Evolutionary conservation across 1,139 yeast genomes (phyloP).

Genomic region (Suhomyces bokatorum): DNA sequence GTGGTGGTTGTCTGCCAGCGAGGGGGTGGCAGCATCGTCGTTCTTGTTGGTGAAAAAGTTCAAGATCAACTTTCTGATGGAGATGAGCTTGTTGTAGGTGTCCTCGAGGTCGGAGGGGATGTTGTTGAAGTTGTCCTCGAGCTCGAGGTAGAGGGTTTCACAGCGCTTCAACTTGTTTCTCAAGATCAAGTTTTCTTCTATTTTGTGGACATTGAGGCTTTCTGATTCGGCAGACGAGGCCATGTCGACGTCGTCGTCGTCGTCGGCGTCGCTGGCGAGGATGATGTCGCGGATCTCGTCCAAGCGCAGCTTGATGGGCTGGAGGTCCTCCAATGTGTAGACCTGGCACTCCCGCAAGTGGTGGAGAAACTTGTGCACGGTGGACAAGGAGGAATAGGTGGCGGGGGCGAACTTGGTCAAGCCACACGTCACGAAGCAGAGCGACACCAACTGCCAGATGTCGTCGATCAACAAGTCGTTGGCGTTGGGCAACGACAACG

Average conservation of each 20-base stretch:
- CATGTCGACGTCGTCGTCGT: slow-evolving; percentile 25
- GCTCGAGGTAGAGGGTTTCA: slow-evolving; percentile 50
- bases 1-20: slow-evolving; percentile 2
- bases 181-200: slow-evolving; percentile 59
- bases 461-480: slow-evolving; percentile 83
- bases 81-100: slow-evolving; percentile 49
- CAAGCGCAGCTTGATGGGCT: slow-evolving; percentile 71
- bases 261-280: slow-evolving; percentile 22
- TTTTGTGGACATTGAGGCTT: slow-evolving; percentile 29
- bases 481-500: slow-evolving; percentile 37
- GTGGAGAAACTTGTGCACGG: slow-evolving; percentile 77
- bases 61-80: slow-evolving; percentile 36
- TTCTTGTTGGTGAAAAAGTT: slow-evolving; percentile 31
- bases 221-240: slow-evolving; percentile 16
- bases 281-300: slow-evolving; percentile 67
- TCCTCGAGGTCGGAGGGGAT: slow-evolving; percentile 56
- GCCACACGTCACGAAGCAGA: slow-evolving; percentile 90
- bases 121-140: slow-evolving; percentile 54
- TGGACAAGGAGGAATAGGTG: slow-evolving; percentile 82
- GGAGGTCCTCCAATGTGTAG: slow-evolving; percentile 79
- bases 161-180: slow-evolving; percentile 62
- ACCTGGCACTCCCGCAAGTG: slow-evolving; percentile 81
- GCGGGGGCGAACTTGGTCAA: slow-evolving; percentile 89
- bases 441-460: slow-evolving; percentile 78
- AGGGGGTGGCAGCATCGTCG: background rate